Evolutionary conservation across 257 asterid species (phyloP).

Genomic region (Coffea eugenioides): DNA sequence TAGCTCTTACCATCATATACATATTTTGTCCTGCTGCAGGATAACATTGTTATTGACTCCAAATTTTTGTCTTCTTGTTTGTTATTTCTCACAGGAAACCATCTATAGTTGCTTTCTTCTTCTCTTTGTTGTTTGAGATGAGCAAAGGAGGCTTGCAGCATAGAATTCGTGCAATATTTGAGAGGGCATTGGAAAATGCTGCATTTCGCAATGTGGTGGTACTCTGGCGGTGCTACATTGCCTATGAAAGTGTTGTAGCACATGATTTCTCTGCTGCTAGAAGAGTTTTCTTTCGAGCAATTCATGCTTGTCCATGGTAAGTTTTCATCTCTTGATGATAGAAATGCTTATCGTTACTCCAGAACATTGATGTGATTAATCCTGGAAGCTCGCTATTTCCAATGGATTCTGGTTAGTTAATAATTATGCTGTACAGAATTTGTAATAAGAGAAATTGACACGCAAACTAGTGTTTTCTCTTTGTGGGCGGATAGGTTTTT

Average conservation of each 20-base stretch:
- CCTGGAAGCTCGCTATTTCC: too few relatives aligned
- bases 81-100: constrained; percentile 55
- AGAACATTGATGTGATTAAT: too few relatives aligned
- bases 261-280: constrained; percentile 67
- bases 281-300: constrained; percentile 86
- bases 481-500: not conserved
- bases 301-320: constrained; percentile 98
- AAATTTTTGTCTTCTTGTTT: constrained; percentile 2
- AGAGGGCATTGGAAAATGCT: constrained; percentile 72
- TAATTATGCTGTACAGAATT: not conserved
- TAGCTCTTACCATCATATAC: too few relatives aligned
- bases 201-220: constrained; percentile 65
- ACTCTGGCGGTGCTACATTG: constrained; percentile 82
- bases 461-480: not conserved
- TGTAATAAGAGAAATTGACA: not conserved
- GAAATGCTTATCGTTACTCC: too few relatives aligned
- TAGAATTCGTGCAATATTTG: constrained; percentile 82
- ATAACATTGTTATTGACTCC: not conserved
- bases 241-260: constrained; percentile 57
- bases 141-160: constrained; percentile 58
- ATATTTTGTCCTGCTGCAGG: not conserved
- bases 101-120: constrained; percentile 68
- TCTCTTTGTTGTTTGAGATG: constrained; percentile 75
- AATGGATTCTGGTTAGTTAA: not conserved
- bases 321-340: constrained; percentile 12